These are phyloP conservation scores for Boletus edulis DNA, from an alignment of 768 basidiomycete genomes.

Conservation along the genomic window DNA sequence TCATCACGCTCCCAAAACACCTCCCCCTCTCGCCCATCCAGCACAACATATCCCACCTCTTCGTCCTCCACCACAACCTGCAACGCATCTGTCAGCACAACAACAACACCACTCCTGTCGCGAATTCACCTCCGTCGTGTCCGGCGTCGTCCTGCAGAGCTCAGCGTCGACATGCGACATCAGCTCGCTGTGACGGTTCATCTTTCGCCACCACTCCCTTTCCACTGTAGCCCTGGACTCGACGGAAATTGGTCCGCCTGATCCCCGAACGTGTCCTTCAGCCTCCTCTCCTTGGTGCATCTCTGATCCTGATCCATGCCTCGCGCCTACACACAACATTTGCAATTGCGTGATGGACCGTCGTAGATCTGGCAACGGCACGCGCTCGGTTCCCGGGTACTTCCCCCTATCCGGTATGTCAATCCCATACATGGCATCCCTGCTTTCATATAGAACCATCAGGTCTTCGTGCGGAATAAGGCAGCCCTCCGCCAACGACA, in stretches of 20 bases:
- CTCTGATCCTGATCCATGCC: conserved; percentile 31
- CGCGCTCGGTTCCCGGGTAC: conserved; percentile 30
- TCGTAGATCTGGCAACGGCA: conserved; percentile 56
- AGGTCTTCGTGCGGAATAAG: conserved; percentile 42
- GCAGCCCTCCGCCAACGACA: conserved; percentile 59
- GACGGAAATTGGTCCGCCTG: conserved; percentile 33
- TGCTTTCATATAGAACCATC: conserved; percentile 43
- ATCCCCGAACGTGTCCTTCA: conserved; percentile 27
- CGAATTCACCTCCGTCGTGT: conserved; percentile 41
- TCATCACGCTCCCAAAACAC: conserved; percentile 44
- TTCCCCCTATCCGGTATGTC: conserved; percentile 35
- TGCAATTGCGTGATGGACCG: conserved; percentile 63
- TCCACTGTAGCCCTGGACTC: conserved; percentile 23
- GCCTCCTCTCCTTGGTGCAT: conserved; percentile 30
- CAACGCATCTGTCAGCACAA: conserved; percentile 8
- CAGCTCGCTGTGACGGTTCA: conserved; percentile 38
- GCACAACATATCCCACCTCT: conserved; percentile 50
- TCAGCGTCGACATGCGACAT: conserved; percentile 57
- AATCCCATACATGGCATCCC: conserved; percentile 19
- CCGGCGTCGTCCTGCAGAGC: conserved; percentile 37
- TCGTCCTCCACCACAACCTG: conserved; percentile 46
- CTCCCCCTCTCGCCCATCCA: conserved; percentile 26
- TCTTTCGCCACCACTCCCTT: conserved; percentile 25
- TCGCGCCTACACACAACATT: conserved; percentile 40
- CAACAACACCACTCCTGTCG: background rate